Evolutionary conservation across 2,329 filamentous ascomycete species (phyloP), one percentile per base, ranked within the genome.

Genomic region (Fusarium temperatum): DNA sequence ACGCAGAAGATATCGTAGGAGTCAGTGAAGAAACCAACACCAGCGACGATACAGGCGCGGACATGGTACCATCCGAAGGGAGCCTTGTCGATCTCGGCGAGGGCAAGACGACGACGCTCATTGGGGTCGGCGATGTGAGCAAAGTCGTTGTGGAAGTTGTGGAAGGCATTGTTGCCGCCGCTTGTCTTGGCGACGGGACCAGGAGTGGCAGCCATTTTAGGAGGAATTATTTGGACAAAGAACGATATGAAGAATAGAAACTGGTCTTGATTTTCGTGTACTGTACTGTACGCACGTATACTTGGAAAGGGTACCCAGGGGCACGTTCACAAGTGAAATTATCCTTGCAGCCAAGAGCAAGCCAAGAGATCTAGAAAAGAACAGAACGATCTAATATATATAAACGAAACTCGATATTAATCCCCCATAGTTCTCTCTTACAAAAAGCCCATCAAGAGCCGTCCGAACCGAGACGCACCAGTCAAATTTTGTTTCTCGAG

Each of bases 1-100:
- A 93, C 92, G 79, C 92, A 91, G 82, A 96, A 96, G 84, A 95
- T 94, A 79, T 93, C 91, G 83, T 95, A 96, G 7, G 93, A 93
- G 80, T 96, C 94, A 22, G 94, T 96, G 83, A 96, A 96, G 89
- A 97, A 96, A 76, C 94, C 94, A 70, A 96, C 92, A 77, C 94
- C 94, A 36, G 93, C 93, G 30, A 96, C 93, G 14, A 93, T 84
- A 61, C 93, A 89, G 66, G 93, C 92, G 45, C 93, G 89, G 66
- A 95, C 89, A 79, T 96, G 94, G 80, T 95, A 94, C 93, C 93
- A 96, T 78, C 93, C 92, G 70, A 96, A 95, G 8, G 91, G 91
- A 15, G 93, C 93, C 84, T 92, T 92, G 85, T 96, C 93, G 76
- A 96, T 92, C 83, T 95, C 92, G 42, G 93, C 92, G 59, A 96